Percentiles rank a stretch among this genome's conserved stretches.
Conservation (phyloP, 495 filamentous ascomycete species). For the Acidomyces sp. region DNA sequence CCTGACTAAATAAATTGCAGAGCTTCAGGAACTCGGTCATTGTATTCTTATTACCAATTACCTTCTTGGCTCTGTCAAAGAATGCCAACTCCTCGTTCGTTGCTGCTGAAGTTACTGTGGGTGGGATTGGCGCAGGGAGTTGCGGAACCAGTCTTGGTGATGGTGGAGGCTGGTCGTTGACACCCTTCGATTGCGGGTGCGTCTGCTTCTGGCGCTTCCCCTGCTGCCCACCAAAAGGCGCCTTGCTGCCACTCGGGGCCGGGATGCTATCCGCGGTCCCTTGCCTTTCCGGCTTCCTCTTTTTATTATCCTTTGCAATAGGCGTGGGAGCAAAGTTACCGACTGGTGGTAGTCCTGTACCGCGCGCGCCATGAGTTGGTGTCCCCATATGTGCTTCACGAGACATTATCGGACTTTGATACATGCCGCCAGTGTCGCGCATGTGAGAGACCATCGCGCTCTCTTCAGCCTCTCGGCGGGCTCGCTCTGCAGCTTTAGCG, state of each 20-base stretch:
- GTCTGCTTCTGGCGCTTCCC: slow-evolving; percentile 44
- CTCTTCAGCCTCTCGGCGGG: slow-evolving; percentile 53
- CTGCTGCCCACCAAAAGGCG: slow-evolving; percentile 35
- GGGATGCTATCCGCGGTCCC: slow-evolving; percentile 19
- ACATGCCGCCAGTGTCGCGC: slow-evolving; percentile 35
- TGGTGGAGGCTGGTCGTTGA: slow-evolving; percentile 52
- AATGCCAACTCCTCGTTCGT: slow-evolving; percentile 71
- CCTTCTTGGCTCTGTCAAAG: slow-evolving; percentile 95
- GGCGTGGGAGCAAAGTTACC: slow-evolving; percentile 83
- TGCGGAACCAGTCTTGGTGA: slow-evolving; percentile 78
- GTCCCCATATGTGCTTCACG: slow-evolving; percentile 32
- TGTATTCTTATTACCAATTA: slow-evolving; percentile 75
- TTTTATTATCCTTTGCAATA: slow-evolving; percentile 71
- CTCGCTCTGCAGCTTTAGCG: slow-evolving; percentile 59
- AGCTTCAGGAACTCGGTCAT: slow-evolving; percentile 94
- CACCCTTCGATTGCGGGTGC: slow-evolving; percentile 1
- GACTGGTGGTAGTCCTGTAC: slow-evolving; percentile 66
- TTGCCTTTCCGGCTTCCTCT: slow-evolving; percentile 39
- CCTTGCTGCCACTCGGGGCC: slow-evolving; percentile 37
- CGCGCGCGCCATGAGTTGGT: slow-evolving; percentile 24
- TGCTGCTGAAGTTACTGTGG: slow-evolving; percentile 49
- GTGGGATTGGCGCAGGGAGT: slow-evolving; percentile 71
- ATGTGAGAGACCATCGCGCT: slow-evolving; percentile 48
- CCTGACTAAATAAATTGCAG: slow-evolving; percentile 83
- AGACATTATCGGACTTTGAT: slow-evolving; percentile 25